Percentiles rank a stretch among this genome's conserved stretches.
phyloP scores from a whole-genome alignment of 805 yeast species.

The Maudiozyma bulderi region DNA sequence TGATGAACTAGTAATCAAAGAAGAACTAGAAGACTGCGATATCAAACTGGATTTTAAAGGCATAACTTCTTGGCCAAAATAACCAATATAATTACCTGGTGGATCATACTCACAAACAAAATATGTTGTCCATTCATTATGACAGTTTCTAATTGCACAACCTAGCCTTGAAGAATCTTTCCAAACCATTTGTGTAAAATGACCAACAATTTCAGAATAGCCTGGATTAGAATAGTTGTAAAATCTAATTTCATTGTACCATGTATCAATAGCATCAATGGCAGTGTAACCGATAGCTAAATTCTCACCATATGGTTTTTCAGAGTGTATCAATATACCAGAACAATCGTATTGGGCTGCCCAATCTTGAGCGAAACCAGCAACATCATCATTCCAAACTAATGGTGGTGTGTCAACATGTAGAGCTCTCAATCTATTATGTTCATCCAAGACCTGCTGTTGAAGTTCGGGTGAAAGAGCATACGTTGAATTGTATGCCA shows the following conservation, averaged over 20 bases:
- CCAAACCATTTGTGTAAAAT: constrained; percentile 75
- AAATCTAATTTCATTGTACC: constrained; percentile 56
- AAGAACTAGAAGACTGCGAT: neutral
- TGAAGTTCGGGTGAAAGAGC: constrained; percentile 2
- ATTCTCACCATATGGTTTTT: constrained; percentile 56
- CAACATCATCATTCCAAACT: constrained; percentile 40
- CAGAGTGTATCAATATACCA: constrained; percentile 52
- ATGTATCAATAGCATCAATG: constrained; percentile 46
- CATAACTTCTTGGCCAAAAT: constrained; percentile 33
- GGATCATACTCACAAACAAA: constrained; percentile 67
- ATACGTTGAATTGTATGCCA: neutral
- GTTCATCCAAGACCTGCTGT: constrained; percentile 23
- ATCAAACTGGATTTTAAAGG: constrained; percentile 2
- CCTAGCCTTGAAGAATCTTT: constrained; percentile 51
- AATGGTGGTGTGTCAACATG: constrained; percentile 25
- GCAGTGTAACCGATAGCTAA: constrained; percentile 52
- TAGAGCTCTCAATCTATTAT: constrained; percentile 39
- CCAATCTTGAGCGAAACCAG: constrained; percentile 40
- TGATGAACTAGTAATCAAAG: neutral
- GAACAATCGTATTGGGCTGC: constrained; percentile 43
- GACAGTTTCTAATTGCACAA: constrained; percentile 59
- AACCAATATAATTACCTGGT: constrained; percentile 58
- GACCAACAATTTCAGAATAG: constrained; percentile 42
- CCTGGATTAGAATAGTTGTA: constrained; percentile 45
- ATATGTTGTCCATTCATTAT: constrained; percentile 44